Evolutionary conservation across 495 filamentous ascomycete genomes (phyloP), one percentile per base, ranked within the genome.

Genomic region (Tetracladium marchalianum): DNA sequence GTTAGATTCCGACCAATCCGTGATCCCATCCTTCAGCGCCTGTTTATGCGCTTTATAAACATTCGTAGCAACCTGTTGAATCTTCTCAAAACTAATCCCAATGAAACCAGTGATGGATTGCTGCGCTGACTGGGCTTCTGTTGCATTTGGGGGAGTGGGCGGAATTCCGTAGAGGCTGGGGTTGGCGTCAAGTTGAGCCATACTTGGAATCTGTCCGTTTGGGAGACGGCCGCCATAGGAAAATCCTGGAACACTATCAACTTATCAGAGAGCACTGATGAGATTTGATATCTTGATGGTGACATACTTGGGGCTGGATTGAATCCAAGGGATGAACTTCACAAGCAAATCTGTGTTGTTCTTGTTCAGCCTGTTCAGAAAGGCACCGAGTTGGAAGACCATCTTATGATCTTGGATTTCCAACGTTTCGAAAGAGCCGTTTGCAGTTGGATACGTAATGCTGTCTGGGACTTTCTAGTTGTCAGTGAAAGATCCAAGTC

Each of bases 321-420:
- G 76, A 27, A 76, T 61, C 70, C 75, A 85, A 0, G 71, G 71
- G 34, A 84, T 82, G 49, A 85, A 86, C 39, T 83, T 73, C 32
- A 86, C 75, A 32, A 63, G 64, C 5, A 77, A 66, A 16, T 73
- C 67, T 11, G 70, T 64, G 39, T 69, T 44, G 46, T 72, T 46
- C 5, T 55, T 57, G 58, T 84, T 82, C 51, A 80, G 61, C 38
- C 57, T 49, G 55, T 84, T 84, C 49, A 84, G 62, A 41, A 70
- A 66, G 1, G 62, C 69, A 5, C 68, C 80, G 3, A 84, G 64
- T 58, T 82, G 76, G 55, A 82, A 84, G 2, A 73, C 71, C 59
- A 82, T 67, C 41, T 71, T 70, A 52, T 81, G 76, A 52, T 80
- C 77, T 27, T 64, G 62, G 42, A 77, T 73, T 41, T 71, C 62